Conservation (phyloP, 192 early-diverging fungal genomes). For the Radiomyces spectabilis region DNA sequence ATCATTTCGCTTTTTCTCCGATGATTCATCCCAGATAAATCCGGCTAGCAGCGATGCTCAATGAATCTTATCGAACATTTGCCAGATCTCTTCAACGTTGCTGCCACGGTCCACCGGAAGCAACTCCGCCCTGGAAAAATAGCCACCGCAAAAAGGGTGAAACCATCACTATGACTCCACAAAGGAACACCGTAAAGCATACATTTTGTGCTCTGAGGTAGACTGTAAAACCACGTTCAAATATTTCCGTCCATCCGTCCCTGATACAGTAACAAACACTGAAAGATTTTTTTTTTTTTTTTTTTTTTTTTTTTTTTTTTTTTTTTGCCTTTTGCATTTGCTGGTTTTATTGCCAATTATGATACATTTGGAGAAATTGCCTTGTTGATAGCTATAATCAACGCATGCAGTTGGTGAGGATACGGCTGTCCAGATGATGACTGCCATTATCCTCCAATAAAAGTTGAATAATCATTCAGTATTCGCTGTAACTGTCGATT, state of each 20-base stretch:
- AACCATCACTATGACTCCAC: neutral
- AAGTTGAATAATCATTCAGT: slow-evolving; percentile 33
- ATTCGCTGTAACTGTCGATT: slow-evolving; percentile 59
- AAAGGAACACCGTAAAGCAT: neutral
- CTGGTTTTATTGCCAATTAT: neutral
- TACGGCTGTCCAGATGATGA: neutral
- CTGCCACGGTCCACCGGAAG: too few species aligned
- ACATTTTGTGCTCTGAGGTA: neutral
- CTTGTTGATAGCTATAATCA: too few species aligned
- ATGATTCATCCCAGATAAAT: too few species aligned
- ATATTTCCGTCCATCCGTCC: neutral
- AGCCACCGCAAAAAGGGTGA: neutral
- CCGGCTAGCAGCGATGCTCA: too few species aligned
- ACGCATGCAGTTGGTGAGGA: too few species aligned
- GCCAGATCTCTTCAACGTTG: too few species aligned
- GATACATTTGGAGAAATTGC: too few species aligned
- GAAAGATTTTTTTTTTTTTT: neutral
- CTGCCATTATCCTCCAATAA: neutral
- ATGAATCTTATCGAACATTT: too few species aligned
- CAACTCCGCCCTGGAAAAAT: neutral
- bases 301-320: slow-evolving; percentile 6
- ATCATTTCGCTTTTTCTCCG: neutral
- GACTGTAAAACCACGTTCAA: neutral
- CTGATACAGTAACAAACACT: neutral
- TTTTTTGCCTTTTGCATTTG: neutral